Conservation (phyloP, 2,329 filamentous ascomycete genomes). For the Talaromyces sp. region DNA sequence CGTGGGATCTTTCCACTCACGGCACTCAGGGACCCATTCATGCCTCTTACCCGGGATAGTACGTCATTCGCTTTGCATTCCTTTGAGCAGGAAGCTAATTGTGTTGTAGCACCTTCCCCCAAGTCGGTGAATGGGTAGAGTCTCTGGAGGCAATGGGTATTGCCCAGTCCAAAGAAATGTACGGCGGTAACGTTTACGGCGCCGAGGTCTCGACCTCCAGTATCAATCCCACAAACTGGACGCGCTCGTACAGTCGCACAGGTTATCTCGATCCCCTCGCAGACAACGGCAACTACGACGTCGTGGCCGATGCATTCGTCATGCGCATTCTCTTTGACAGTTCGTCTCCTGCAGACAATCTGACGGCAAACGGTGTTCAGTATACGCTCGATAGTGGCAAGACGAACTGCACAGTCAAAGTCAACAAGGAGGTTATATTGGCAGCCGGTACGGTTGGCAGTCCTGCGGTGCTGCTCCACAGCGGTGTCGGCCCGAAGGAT, state of each 20-base stretch:
- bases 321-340: constrained; percentile 31
- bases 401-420: constrained; percentile 26
- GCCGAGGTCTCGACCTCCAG: constrained; percentile 33
- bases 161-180: constrained; percentile 28
- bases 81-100: constrained; percentile 14
- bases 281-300: constrained; percentile 33
- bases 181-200: constrained; percentile 31
- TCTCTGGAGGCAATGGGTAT: constrained; percentile 27
- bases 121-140: constrained; percentile 27
- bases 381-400: constrained; percentile 30
- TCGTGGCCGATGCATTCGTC: constrained; percentile 31
- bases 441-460: constrained; percentile 54
- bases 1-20: constrained; percentile 25
- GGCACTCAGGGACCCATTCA: constrained; percentile 28
- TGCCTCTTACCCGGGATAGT: constrained; percentile 28
- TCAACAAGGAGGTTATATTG: constrained; percentile 29
- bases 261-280: constrained; percentile 35
- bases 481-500: constrained; percentile 55
- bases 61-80: constrained; percentile 11
- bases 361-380: constrained; percentile 32
- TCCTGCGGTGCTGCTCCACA: constrained; percentile 57
- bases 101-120: constrained; percentile 27
- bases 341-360: constrained; percentile 25
- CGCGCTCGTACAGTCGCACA: constrained; percentile 34
- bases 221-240: constrained; percentile 37